Evolutionary conservation across 306 rosid genomes (phyloP), one percentile per base, ranked within the genome.

Genomic region (Sophora flavescens): DNA sequence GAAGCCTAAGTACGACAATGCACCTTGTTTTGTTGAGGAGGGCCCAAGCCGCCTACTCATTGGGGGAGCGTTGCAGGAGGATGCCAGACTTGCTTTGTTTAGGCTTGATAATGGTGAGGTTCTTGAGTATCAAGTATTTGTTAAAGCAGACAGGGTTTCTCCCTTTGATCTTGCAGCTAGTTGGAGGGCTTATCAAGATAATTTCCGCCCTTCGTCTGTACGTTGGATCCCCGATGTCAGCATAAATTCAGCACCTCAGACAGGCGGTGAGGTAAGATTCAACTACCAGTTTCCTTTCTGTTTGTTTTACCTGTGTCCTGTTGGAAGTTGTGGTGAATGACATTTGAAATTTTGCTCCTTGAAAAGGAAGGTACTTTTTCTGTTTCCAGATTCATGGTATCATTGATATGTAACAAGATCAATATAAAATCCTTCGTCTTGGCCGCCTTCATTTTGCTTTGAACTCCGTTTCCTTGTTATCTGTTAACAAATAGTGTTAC

Each of bases 151-250:
- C 72, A 87, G 93, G 86, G 99, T 95, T 71, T 95, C 99, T 14
- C 99, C 99, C 7, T 90, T 95, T 82, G 97, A 95, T 78, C 99
- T 95, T 76, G 99, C 99, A 1, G 99, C 97, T 39, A 95, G 99
- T 87, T 95, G 99, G 99, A 90, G 99, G 85, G 97, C 99, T 65
- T 95, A 95, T 78, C 91, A 87, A 77, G 99, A 90, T 72, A 95
- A 95, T 70, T 89, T 95, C 41, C 91, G 99, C 78, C 93, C 97
- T 33, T 95, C 99, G 0, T 82, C 99, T 39, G 99, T 63, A 74
- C 93, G 99, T 28, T 93, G 99, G 80, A 86, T 95, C 72, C 99
- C 99, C 82, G 99, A 95, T 88, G 88, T 95, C 69, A 90, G 92
- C 79, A 89, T 92, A 67, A 87, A 86, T 86, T 86, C 99, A 48